Conservation (phyloP, 176 grass and related monocot species). For the Triticum timopheevii region DNA sequence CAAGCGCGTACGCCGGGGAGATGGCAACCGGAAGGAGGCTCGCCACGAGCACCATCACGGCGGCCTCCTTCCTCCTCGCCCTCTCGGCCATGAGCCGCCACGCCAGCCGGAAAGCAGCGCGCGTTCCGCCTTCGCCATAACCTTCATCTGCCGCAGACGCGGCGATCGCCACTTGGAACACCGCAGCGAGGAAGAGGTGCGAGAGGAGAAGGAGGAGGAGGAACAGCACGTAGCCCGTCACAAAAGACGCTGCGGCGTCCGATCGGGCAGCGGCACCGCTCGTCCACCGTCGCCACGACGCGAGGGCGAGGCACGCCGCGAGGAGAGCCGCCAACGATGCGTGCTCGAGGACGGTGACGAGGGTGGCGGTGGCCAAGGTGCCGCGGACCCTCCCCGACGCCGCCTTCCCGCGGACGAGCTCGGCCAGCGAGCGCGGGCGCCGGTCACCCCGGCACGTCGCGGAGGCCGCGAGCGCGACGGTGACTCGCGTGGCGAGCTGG, state of each 20-base stretch:
- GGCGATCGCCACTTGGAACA: neutral
- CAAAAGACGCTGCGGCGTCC: neutral
- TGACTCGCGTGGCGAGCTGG: slow-evolving; percentile 15
- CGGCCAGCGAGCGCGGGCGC: neutral
- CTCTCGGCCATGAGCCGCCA: neutral
- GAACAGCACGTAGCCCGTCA: neutral
- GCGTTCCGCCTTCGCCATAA: neutral
- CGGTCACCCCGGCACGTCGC: neutral
- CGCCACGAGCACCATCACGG: neutral
- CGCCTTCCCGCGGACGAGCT: neutral
- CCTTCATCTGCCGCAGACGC: neutral
- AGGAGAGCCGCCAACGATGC: neutral
- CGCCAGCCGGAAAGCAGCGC: neutral
- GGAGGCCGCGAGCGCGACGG: neutral
- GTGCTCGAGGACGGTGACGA: neutral
- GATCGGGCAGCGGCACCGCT: too few species aligned
- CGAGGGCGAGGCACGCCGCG: neutral
- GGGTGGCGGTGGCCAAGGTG: neutral
- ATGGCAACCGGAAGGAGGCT: neutral
- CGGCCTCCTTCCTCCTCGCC: slow-evolving; percentile 15
- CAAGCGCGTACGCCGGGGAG: neutral
- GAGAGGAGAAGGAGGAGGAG: neutral
- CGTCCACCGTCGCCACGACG: neutral
- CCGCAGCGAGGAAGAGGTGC: neutral
- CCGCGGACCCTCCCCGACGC: neutral